phyloP scores from a whole-genome alignment of 306 rosid genomes.

The Rosa multiflora region DNA sequence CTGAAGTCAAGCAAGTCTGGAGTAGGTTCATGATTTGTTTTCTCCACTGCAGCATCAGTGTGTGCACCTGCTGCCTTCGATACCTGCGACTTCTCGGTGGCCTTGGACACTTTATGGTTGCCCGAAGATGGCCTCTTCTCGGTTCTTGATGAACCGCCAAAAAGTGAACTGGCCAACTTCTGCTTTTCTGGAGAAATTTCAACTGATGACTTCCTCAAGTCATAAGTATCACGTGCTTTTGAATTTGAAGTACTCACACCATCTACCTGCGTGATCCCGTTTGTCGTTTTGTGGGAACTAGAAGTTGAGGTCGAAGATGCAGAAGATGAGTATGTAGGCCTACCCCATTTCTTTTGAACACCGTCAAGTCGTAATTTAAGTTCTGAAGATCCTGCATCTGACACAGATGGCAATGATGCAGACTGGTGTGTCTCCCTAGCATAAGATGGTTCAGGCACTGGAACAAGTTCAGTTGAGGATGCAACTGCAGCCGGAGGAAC shows the following conservation, averaged over 20 bases:
- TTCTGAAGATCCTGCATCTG: conserved; percentile 56
- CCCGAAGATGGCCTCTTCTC: conserved; percentile 55
- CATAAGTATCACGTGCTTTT: conserved; percentile 49
- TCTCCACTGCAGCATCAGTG: conserved; percentile 32
- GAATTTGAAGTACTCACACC: conserved; percentile 37
- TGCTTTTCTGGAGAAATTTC: conserved; percentile 74
- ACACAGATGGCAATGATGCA: conserved; percentile 43
- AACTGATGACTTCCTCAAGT: conserved; percentile 50
- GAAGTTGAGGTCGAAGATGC: conserved; percentile 40
- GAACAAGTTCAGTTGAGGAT: conserved; percentile 62
- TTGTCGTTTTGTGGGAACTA: conserved; percentile 53
- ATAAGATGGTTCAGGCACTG: conserved; percentile 60
- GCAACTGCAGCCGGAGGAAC: conserved; percentile 41
- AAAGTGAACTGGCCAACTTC: conserved; percentile 88
- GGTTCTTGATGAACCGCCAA: conserved; percentile 66
- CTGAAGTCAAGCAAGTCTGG: conserved; percentile 83
- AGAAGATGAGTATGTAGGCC: conserved; percentile 56
- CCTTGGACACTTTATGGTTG: conserved; percentile 50
- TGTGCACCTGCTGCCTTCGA: conserved; percentile 39
- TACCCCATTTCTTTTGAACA: conserved; percentile 88
- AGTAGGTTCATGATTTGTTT: conserved; percentile 53
- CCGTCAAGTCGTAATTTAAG: conserved; percentile 82
- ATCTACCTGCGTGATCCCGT: conserved; percentile 55
- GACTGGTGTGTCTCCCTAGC: conserved; percentile 54
- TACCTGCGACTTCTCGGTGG: conserved; percentile 43